phyloP scores from a whole-genome alignment of 2,329 filamentous ascomycete species.

The Penicillium hesseltinei region DNA sequence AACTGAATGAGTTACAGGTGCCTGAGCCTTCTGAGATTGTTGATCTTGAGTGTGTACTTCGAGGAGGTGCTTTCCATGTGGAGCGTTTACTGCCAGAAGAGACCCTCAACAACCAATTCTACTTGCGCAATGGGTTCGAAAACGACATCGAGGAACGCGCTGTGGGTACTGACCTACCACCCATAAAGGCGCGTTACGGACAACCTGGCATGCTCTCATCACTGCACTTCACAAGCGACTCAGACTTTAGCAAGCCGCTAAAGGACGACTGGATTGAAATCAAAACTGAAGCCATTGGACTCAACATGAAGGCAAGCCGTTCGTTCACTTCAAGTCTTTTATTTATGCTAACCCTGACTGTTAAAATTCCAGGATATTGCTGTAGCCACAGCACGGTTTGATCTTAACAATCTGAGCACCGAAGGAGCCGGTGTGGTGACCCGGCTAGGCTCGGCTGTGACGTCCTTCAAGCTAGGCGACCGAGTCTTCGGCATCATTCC shows the following conservation, averaged over 20 bases:
- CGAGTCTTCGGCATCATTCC: neutral
- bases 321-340: no score
- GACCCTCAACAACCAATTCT: no score
- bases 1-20: no score
- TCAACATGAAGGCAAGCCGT: conserved; percentile 29
- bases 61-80: no score
- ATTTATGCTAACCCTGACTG: no score
- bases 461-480: neutral
- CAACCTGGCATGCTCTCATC: neutral
- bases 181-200: neutral
- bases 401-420: neutral
- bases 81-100: no score
- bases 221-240: neutral
- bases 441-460: conserved; percentile 23
- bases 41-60: no score
- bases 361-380: no score
- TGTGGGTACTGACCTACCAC: no score
- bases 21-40: no score
- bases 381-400: conserved; percentile 6
- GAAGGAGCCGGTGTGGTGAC: neutral
- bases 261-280: conserved; percentile 29
- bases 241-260: neutral
- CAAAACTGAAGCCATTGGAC: conserved; percentile 29
- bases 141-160: no score
- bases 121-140: no score